Base-by-base conservation (phyloP, 106 monocot species). In the Dendrobium huoshanense region DNA sequence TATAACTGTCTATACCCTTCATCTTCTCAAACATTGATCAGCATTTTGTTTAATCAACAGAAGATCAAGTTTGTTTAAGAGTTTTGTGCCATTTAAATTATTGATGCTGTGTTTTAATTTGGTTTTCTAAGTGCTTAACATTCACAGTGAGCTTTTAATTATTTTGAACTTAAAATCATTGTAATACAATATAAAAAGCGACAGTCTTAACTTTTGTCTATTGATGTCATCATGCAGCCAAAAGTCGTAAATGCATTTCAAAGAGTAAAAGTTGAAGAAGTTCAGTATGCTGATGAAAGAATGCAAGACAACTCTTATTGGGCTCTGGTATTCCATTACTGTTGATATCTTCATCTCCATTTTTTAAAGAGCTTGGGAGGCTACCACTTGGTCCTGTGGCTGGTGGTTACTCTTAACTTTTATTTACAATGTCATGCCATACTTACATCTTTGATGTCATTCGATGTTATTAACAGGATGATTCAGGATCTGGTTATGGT, bases 251-350 rank as follows among this genome's bases (percentile, higher is more conserved):
- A 85, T 81, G 82, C 91, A 72, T 93, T 96, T 87, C 89, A 90
- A 83, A 89, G 96, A 78, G 88, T 96, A 41, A 96, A 93, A 80
- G 22, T 87, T 55, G 96, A 93, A 75, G 85, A 85, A 43, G 86
- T 96, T 33, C 77, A 87, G 75, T 96, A 88, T 91, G 93, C 79
- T 76, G 91, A 96, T 82, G 80, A 90, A 13, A 89, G 86, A n/a
- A 88, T 96, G 77, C 86, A 91, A 82, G 90, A 96, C 81, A 96
- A 96, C 82, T 96, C 96, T 55, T 96, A 96, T 72, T 94, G 96
- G 94, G 94, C 92, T 55, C 87, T 94, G 96, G 96, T 94, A 85
- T 79, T 25, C 9, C 15, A 43, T 20, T 61, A 27, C 10, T 56
- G 48, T 20, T 65, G 20, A 58, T 75, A 42, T 68, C 11, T 70